Percentiles rank a stretch among this genome's conserved stretches.
Conservation (phyloP, 1,284 basidiomycete genomes). For the Fomitopsis pinicola region DNA sequence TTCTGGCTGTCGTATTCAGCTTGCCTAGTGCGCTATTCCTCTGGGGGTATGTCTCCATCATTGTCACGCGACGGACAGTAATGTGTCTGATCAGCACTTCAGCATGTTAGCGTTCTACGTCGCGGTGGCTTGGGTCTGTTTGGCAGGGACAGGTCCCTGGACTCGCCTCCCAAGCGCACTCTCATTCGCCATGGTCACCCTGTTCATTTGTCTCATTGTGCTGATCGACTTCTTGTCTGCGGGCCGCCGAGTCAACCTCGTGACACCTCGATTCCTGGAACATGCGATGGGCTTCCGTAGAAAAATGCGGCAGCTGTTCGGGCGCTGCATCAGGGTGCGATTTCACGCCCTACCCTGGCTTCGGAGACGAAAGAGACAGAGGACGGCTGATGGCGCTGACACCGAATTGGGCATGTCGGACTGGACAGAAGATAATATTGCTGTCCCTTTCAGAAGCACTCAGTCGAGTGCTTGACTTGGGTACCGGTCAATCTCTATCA, state of each 20-base stretch:
- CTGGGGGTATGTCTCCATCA: conserved; percentile 20
- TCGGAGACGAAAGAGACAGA: background rate
- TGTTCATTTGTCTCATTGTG: background rate
- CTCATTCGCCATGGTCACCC: background rate
- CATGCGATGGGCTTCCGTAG: background rate
- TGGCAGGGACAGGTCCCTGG: conserved; percentile 1
- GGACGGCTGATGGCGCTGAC: background rate
- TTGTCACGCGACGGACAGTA: background rate
- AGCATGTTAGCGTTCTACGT: conserved; percentile 18
- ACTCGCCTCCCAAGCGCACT: conserved; percentile 1
- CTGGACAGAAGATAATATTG: background rate
- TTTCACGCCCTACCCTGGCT: background rate
- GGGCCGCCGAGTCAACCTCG: background rate
- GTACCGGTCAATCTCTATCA: too few species aligned
- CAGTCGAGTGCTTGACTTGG: too few species aligned
- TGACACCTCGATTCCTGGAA: background rate
- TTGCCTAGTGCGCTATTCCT: conserved; percentile 24
- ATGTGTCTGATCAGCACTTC: background rate
- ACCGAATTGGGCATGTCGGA: background rate
- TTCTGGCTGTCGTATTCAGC: conserved; percentile 22
- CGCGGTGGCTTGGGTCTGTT: conserved; percentile 8
- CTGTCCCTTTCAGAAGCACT: background rate
- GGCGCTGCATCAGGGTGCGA: background rate
- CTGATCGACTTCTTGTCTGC: background rate
- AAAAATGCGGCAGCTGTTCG: background rate